phyloP scores from a whole-genome alignment of 2,329 filamentous ascomycete species.

The Phyllosticta citrichinensis region DNA sequence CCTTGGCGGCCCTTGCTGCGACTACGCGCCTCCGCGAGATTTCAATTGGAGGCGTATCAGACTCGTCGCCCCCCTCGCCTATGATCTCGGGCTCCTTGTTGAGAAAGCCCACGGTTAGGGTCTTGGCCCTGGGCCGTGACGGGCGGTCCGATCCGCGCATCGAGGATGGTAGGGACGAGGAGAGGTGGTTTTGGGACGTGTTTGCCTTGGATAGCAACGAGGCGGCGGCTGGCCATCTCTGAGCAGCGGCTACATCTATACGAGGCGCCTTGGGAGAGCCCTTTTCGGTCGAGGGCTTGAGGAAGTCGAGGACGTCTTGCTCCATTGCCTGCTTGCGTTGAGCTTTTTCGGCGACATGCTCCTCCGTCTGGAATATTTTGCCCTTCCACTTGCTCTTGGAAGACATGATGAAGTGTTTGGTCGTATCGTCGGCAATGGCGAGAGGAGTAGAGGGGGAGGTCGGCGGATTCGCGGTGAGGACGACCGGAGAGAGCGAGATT shows the following conservation, averaged over 20 bases:
- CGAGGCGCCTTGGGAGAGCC: slow-evolving; percentile 24
- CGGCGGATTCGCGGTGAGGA: slow-evolving; percentile 4
- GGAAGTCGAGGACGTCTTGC: slow-evolving; percentile 47
- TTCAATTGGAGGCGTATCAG: slow-evolving; percentile 59
- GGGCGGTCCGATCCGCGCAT: slow-evolving; percentile 26
- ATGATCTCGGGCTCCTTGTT: slow-evolving; percentile 69
- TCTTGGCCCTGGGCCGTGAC: slow-evolving; percentile 46
- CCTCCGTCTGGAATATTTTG: slow-evolving; percentile 38
- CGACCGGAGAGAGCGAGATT: not conserved
- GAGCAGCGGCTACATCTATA: slow-evolving; percentile 41
- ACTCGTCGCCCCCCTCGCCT: slow-evolving; percentile 84
- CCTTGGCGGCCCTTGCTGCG: slow-evolving; percentile 4
- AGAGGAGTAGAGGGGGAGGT: slow-evolving; percentile 3
- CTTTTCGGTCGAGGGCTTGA: slow-evolving; percentile 43
- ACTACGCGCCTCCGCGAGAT: slow-evolving; percentile 42
- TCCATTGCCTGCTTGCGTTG: slow-evolving; percentile 26
- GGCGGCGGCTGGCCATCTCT: slow-evolving; percentile 41
- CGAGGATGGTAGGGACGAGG: slow-evolving; percentile 20
- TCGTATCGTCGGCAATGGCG: slow-evolving; percentile 23
- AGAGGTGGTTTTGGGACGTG: slow-evolving; percentile 23
- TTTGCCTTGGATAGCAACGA: slow-evolving; percentile 29
- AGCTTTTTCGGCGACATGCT: slow-evolving; percentile 20
- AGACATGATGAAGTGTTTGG: slow-evolving; percentile 24
- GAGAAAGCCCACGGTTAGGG: slow-evolving; percentile 64
- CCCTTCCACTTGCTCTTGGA: slow-evolving; percentile 38